A percentile compares a stretch with the other conserved stretches of the same genome.
phyloP scores from a whole-genome alignment of 225 moss, liverwort and hornwort genomes.

The Polytrichum formosum region DNA sequence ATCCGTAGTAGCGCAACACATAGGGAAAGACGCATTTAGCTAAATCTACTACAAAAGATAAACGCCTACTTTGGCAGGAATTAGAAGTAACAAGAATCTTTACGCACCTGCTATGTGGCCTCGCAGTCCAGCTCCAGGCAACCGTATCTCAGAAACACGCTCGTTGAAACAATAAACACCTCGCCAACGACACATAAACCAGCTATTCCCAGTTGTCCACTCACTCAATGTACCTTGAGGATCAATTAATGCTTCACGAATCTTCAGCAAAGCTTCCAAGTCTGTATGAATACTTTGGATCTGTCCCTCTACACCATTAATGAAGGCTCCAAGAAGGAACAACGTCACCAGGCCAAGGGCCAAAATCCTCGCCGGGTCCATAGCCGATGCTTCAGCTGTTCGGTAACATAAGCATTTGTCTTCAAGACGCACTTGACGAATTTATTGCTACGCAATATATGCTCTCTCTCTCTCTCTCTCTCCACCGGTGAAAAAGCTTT shows the following conservation, averaged over 20 bases:
- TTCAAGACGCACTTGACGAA: too few species aligned
- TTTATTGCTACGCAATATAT: too few species aligned
- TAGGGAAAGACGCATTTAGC: too few species aligned
- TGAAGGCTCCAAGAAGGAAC: conserved; percentile 15
- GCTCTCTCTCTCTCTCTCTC: too few species aligned
- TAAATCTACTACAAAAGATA: too few species aligned
- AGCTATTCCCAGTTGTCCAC: conserved; percentile 17
- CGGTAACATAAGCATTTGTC: too few species aligned
- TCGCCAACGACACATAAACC: conserved; percentile 21
- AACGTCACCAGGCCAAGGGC: conserved; percentile 23
- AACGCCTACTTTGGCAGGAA: neutral
- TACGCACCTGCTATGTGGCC: conserved; percentile 28
- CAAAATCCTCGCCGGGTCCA: conserved; percentile 9
- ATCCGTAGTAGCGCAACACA: too few species aligned
- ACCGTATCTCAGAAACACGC: conserved; percentile 21
- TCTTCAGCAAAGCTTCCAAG: conserved; percentile 24
- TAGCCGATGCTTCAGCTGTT: conserved; percentile 18
- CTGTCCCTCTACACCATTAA: conserved; percentile 12
- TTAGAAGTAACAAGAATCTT: neutral
- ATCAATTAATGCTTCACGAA: conserved; percentile 26
- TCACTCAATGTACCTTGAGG: conserved; percentile 19
- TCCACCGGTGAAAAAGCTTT: too few species aligned
- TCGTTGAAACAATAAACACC: conserved; percentile 25
- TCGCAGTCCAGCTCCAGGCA: conserved; percentile 30
- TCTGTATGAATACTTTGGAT: conserved; percentile 25